Evolutionary conservation across 2,329 filamentous ascomycete genomes (phyloP), one percentile per base, ranked within the genome.

Genomic region (Dryadomyces sulphureus): DNA sequence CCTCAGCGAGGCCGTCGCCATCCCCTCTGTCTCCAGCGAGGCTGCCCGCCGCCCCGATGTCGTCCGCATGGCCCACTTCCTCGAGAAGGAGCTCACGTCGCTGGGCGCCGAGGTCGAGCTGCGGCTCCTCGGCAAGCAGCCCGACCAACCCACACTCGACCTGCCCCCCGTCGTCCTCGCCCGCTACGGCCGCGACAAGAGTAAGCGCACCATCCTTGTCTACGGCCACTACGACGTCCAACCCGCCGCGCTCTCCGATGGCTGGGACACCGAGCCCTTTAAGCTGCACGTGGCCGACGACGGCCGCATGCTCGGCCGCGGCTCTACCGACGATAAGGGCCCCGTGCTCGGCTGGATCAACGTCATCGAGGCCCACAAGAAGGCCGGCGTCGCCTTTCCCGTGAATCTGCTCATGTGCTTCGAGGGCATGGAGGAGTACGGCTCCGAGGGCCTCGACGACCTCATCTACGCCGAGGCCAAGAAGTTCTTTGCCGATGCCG

Each of bases 201-300:
- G 77, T 64, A 98, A 96, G 77, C 79, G 85, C 50, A 96, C 89
- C 32, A 92, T 98, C 54, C 74, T 98, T 51, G 87, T 98, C 41
- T 98, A 98, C 60, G 92, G 92, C 41, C 92, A 98, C 71, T 98
- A 98, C 69, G 92, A 98, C 62, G 92, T 98, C 32, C 92, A 98
- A 68, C 92, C 92, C 22, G 92, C 92, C 30, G 76, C 89, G 60
- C 84, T 84, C 70, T 85, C 84, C 55, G 92, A 98, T 57, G 92
- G 92, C 53, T 98, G 92, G 92, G 80, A 82, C 45, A 95, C 90
- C 3, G 85, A 96, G 63, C 92, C 92, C 6, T 98, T 96, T 64
- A 79, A 84, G 50, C 74, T 98, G 53, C 83, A 76, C 24, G 75
- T 96, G 48, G 89, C 93, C 60, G 80, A 88, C 53, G 85, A 95